These are phyloP conservation scores for Digitaria exilis DNA, from an alignment of 202 grass and related monocot species.

Conservation along the genomic window DNA sequence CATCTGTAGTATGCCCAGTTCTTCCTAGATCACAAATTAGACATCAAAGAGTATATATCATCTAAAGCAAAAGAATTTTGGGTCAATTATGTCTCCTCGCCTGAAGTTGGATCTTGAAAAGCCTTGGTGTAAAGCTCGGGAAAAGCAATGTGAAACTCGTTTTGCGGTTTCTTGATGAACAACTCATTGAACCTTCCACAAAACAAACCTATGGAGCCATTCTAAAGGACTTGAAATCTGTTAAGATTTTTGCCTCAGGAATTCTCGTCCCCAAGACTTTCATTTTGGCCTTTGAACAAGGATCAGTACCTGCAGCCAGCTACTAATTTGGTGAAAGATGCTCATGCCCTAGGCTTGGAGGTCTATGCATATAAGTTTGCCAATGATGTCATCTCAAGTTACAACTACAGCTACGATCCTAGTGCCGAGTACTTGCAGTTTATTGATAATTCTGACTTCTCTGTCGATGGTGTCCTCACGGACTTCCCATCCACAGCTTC, in stretches of 20 bases:
- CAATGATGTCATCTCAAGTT: conserved; percentile 75
- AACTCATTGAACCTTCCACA: conserved; percentile 57
- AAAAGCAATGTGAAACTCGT: conserved; percentile 65
- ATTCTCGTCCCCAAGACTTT: conserved; percentile 87
- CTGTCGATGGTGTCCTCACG: conserved; percentile 74
- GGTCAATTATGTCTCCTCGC: conserved; percentile 75
- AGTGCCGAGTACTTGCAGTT: conserved; percentile 81
- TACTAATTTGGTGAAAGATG: conserved; percentile 78
- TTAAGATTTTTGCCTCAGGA: conserved; percentile 74
- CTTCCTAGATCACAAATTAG: conserved; percentile 63
- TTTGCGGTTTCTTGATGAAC: conserved; percentile 59
- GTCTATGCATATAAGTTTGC: conserved; percentile 72
- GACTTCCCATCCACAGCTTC: conserved; percentile 93
- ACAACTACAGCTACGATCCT: conserved; percentile 94
- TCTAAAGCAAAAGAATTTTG: conserved; percentile 38
- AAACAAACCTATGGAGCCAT: conserved; percentile 66
- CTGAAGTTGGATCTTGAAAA: conserved; percentile 80
- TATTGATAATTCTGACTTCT: conserved; percentile 73
- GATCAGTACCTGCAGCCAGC: conserved; percentile 59
- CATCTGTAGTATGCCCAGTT: conserved; percentile 36
- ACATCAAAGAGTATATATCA: conserved; percentile 56
- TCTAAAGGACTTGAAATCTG: conserved; percentile 61
- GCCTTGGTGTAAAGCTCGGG: conserved; percentile 54
- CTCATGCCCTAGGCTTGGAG: conserved; percentile 71
- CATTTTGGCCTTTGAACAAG: conserved; percentile 78